Conservation (phyloP, 352 stramenopile genomes). For the Pythium coloratum region DNA sequence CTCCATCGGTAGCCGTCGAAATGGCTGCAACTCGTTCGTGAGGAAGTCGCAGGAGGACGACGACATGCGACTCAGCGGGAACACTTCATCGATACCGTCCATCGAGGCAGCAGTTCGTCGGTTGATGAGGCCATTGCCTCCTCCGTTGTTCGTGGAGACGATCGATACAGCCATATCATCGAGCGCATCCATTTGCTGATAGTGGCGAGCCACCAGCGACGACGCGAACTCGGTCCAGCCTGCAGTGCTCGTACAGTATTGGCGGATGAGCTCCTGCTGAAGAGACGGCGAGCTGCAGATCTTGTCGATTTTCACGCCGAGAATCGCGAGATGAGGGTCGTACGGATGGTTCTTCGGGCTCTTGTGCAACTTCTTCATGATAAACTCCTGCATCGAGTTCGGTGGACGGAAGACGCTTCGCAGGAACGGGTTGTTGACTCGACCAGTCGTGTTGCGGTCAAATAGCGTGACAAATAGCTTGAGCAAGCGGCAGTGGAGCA, state of each 20-base stretch:
- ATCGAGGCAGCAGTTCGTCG: neutral
- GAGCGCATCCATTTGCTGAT: slow-evolving; percentile 75
- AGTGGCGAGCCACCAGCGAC: slow-evolving; percentile 69
- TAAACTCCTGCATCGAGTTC: slow-evolving; percentile 67
- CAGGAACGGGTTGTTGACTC: slow-evolving; percentile 76
- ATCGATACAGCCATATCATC: slow-evolving; percentile 31
- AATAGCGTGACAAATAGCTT: slow-evolving; percentile 71
- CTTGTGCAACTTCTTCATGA: slow-evolving; percentile 60
- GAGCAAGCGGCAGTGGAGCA: slow-evolving; percentile 69
- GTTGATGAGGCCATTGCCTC: slow-evolving; percentile 2
- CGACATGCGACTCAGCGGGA: slow-evolving; percentile 48
- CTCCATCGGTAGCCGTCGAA: slow-evolving; percentile 63
- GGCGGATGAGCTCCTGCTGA: slow-evolving; percentile 74
- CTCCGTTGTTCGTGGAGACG: slow-evolving; percentile 5
- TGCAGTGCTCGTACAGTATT: slow-evolving; percentile 63
- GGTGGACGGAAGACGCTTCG: slow-evolving; percentile 70
- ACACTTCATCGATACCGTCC: slow-evolving; percentile 51
- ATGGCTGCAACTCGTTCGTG: slow-evolving; percentile 61
- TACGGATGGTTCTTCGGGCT: slow-evolving; percentile 55
- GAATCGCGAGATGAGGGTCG: slow-evolving; percentile 69
- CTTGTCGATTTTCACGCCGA: slow-evolving; percentile 80
- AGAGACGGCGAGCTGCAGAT: slow-evolving; percentile 72
- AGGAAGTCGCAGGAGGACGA: slow-evolving; percentile 72
- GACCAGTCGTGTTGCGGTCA: slow-evolving; percentile 55
- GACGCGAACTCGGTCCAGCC: slow-evolving; percentile 70